Percentiles rank a stretch among this genome's conserved stretches.
phyloP scores from a whole-genome alignment of 2,329 filamentous ascomycete species.

The Sphaerulina vaccinii region DNA sequence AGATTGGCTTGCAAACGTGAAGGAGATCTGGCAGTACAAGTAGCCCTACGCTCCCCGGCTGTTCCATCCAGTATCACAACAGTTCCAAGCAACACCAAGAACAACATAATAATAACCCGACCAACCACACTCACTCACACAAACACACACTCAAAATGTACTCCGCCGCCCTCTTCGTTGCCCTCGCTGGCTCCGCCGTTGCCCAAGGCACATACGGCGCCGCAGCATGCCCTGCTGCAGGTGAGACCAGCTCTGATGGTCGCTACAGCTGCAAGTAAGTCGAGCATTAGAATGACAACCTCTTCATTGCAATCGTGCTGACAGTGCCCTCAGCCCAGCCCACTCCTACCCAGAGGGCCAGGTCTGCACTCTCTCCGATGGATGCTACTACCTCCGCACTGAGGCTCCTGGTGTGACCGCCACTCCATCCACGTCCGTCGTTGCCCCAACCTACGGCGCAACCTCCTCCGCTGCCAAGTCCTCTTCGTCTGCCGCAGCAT shows the following conservation, averaged over 20 bases:
- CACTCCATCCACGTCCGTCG: neutral
- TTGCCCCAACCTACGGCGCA: too few species aligned
- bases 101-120: neutral
- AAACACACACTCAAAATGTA: conserved; percentile 4
- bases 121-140: conserved; percentile 1
- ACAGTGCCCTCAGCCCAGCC: neutral
- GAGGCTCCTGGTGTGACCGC: too few species aligned
- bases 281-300: neutral
- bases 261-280: conserved; percentile 16
- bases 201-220: neutral
- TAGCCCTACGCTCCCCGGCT: neutral
- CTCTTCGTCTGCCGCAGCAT: neutral
- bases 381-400: neutral
- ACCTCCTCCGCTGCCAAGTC: too few species aligned
- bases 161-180: neutral
- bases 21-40: neutral
- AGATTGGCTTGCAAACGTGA: neutral
- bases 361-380: neutral
- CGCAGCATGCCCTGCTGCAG: conserved; percentile 8
- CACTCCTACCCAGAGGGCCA: conserved; percentile 12
- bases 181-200: neutral
- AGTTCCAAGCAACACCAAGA: neutral
- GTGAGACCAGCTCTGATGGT: neutral
- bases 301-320: neutral
- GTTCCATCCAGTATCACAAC: neutral